A percentile compares a stretch with the other conserved stretches of the same genome.
Evolutionary conservation across 2,329 filamentous ascomycete species (phyloP).

Genomic region (Sarocladium oryzae): DNA sequence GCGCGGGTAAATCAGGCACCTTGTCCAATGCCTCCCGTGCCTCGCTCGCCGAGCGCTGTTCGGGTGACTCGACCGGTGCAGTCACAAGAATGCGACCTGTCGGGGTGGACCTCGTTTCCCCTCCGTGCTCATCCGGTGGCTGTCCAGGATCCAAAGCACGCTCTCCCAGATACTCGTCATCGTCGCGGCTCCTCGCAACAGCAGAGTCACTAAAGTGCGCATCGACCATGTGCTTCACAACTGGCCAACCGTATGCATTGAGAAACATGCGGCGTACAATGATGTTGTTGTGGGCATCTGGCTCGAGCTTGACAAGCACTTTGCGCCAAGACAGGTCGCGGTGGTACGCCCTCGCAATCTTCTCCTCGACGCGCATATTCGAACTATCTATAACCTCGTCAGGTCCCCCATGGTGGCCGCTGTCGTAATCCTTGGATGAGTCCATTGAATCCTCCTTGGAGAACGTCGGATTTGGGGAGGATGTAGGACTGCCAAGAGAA

Average conservation of each 20-base stretch:
- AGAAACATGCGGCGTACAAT: constrained; percentile 94
- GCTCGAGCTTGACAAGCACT: constrained; percentile 89
- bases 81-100: constrained; percentile 17
- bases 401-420: constrained; percentile 32
- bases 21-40: constrained; percentile 33
- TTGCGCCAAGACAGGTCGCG: constrained; percentile 90
- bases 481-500: constrained; percentile 18
- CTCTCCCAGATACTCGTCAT: constrained; percentile 60
- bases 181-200: constrained; percentile 56
- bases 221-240: constrained; percentile 89
- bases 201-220: constrained; percentile 80
- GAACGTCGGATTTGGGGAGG: constrained; percentile 25
- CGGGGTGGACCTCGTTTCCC: constrained; percentile 46
- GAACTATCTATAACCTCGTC: constrained; percentile 46
- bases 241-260: constrained; percentile 96
- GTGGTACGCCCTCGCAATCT: constrained; percentile 94
- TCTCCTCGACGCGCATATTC: constrained; percentile 89
- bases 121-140: constrained; percentile 55
- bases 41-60: constrained; percentile 21
- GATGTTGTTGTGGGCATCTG: constrained; percentile 98
- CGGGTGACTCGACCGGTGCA: constrained; percentile 19
- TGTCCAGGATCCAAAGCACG: constrained; percentile 56
- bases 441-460: constrained; percentile 34
- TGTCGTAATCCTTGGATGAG: constrained; percentile 45
- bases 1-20: constrained; percentile 37